Percentiles rank a stretch among this genome's conserved stretches.
Evolutionary conservation across 2,329 filamentous ascomycete genomes (phyloP).

Genomic region (Epicoccum sorghinum): DNA sequence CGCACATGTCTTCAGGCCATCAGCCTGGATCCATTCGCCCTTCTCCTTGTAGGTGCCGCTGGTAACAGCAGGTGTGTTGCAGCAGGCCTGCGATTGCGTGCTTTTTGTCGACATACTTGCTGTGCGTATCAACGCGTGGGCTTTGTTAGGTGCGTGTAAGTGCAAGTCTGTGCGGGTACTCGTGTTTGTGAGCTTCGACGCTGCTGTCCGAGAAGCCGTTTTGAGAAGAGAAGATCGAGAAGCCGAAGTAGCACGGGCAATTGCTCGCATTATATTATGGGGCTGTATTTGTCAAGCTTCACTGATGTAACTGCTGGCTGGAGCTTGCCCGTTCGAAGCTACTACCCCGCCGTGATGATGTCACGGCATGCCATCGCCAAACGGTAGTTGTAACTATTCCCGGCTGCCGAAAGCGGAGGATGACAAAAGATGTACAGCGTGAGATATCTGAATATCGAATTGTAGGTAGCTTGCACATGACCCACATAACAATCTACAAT

Average conservation of each 20-base stretch:
- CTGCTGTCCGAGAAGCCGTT: constrained; percentile 2
- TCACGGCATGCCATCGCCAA: constrained; percentile 12
- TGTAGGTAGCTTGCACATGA: no score
- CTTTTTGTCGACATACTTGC: constrained; percentile 44
- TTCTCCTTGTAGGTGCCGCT: constrained; percentile 61
- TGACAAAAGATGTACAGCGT: no score
- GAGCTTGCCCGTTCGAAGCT: constrained; percentile 9
- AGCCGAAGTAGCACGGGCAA: constrained; percentile 17
- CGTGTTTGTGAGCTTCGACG: background rate
- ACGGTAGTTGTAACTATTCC: background rate
- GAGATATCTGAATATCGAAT: no score
- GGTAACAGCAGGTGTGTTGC: constrained; percentile 58
- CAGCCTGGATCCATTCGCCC: constrained; percentile 63
- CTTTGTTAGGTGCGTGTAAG: constrained; percentile 11
- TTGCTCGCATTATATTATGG: constrained; percentile 22
- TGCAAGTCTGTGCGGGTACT: constrained; percentile 7
- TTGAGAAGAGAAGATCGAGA: constrained; percentile 14
- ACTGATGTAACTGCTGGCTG: background rate
- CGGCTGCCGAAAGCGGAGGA: background rate
- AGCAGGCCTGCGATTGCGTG: constrained; percentile 50
- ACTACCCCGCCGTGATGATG: constrained; percentile 29
- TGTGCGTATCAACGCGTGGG: constrained; percentile 6
- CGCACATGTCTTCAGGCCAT: constrained; percentile 67
- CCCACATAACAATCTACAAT: no score
- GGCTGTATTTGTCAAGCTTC: constrained; percentile 23